Evolutionary conservation across 345 rosid species (phyloP).

Genomic region (Arabis hirsuta): DNA sequence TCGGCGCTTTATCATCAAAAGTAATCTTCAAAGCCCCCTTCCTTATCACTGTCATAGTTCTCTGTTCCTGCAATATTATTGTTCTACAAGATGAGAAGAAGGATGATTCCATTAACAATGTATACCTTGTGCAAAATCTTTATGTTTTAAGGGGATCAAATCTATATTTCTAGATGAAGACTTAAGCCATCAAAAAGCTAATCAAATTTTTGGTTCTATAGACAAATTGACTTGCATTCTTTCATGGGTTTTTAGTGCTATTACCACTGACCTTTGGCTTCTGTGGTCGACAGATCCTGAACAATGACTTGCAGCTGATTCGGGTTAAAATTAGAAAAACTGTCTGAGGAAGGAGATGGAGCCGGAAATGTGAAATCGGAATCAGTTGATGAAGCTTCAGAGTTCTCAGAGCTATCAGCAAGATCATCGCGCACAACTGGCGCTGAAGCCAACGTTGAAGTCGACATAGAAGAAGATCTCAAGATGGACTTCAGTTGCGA

Average conservation of each 20-base stretch:
- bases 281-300: constrained; percentile 60
- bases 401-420: constrained; percentile 58
- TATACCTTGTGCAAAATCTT: constrained; percentile 24
- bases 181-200: neutral
- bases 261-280: constrained; percentile 56
- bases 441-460: constrained; percentile 47
- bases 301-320: constrained; percentile 54
- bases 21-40: constrained; percentile 82
- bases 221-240: constrained; percentile 13
- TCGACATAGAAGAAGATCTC: constrained; percentile 55
- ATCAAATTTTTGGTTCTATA: neutral
- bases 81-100: constrained; percentile 42
- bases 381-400: constrained; percentile 69
- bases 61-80: constrained; percentile 62
- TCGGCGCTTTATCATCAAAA: constrained; percentile 52
- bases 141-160: neutral
- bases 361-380: constrained; percentile 74
- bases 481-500: constrained; percentile 72
- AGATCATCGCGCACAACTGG: constrained; percentile 52
- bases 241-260: constrained; percentile 39
- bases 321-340: constrained; percentile 39
- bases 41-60: constrained; percentile 57
- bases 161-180: constrained; percentile 9
- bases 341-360: constrained; percentile 48
- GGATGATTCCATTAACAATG: constrained; percentile 29